A percentile compares a stretch with the other conserved stretches of the same genome.
phyloP scores from a whole-genome alignment of 2,329 filamentous ascomycete species.

The Trichoderma harzianum region DNA sequence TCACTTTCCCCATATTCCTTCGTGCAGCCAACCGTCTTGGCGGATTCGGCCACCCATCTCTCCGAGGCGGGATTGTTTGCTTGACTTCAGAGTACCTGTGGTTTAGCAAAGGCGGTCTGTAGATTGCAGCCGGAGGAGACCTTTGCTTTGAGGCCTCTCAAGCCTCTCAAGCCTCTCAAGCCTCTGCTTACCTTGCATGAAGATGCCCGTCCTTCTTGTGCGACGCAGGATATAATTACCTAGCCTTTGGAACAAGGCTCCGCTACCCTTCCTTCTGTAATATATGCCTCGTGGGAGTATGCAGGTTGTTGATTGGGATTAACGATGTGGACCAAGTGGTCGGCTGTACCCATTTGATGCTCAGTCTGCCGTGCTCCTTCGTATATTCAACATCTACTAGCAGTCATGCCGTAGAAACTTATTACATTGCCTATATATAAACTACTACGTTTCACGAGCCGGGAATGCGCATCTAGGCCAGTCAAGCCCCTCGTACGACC shows the following conservation, averaged over 20 bases:
- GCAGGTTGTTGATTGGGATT: background rate
- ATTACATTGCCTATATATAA: background rate
- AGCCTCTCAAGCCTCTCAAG: background rate
- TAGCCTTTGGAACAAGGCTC: background rate
- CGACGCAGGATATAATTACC: background rate
- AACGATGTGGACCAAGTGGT: background rate
- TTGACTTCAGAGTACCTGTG: background rate
- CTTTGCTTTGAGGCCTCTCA: background rate
- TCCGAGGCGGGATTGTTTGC: background rate
- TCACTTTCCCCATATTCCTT: background rate
- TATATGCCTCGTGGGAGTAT: background rate
- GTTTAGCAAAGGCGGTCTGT: background rate
- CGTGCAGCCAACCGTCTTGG: background rate
- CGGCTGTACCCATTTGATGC: background rate
- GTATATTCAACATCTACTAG: background rate
- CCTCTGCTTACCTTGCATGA: background rate
- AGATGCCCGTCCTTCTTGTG: background rate
- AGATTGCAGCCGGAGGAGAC: background rate
- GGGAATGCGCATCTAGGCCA: background rate
- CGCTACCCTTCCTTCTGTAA: background rate
- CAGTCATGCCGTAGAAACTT: background rate
- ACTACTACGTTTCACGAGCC: background rate
- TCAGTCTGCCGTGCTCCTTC: background rate
- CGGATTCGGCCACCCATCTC: background rate
- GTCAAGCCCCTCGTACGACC: background rate